Evolutionary conservation across 495 filamentous ascomycete species (phyloP).

Genomic region (Pseudomonodictys pantanalensis): DNA sequence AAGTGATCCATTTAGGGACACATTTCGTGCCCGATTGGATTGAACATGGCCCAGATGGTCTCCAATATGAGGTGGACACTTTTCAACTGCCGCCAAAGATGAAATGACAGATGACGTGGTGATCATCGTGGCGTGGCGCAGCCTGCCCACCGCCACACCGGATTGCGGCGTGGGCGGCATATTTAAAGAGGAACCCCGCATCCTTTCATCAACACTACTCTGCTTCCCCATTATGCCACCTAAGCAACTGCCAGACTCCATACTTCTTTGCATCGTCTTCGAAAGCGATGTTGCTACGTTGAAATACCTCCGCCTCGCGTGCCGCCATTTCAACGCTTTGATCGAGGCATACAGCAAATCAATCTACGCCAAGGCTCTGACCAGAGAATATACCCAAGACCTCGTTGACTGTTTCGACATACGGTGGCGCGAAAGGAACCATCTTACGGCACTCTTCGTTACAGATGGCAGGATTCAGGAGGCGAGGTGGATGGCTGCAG

Average conservation of each 20-base stretch:
- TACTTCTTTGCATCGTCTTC: background rate
- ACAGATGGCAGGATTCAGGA: background rate
- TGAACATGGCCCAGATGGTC: no score
- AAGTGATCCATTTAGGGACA: no score
- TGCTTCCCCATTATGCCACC: background rate
- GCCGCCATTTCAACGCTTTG: slow-evolving; percentile 2
- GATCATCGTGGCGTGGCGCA: background rate
- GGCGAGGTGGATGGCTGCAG: slow-evolving; percentile 4
- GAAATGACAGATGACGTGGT: background rate
- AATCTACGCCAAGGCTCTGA: background rate
- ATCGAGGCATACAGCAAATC: slow-evolving; percentile 1
- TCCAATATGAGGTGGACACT: no score
- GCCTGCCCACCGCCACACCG: background rate
- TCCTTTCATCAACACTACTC: background rate
- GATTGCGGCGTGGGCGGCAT: background rate
- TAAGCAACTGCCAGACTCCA: background rate
- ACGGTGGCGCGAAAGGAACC: background rate
- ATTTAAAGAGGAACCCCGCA: background rate
- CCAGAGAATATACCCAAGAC: background rate
- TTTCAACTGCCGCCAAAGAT: background rate
- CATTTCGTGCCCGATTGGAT: no score
- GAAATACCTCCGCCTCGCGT: background rate
- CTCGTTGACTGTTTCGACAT: background rate
- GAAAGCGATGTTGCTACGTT: slow-evolving; percentile 3
- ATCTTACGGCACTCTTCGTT: background rate